Base-by-base conservation (phyloP, 345 rosid species). In the Acer saccharum region DNA sequence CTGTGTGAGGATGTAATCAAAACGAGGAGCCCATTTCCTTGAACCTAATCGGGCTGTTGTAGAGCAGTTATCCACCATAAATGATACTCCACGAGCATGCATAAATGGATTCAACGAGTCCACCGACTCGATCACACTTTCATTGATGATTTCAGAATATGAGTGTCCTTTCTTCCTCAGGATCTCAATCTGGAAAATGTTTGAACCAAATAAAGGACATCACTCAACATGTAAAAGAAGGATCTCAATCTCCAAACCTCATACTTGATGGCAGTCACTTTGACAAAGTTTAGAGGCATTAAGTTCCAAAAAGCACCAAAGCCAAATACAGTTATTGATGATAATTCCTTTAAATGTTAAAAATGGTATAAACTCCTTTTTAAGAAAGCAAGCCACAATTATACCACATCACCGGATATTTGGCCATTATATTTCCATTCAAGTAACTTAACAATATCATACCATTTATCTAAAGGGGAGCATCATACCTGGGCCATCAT, bases 81-180 rank as follows among this genome's bases (percentile, higher is more conserved):
- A 95, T 1, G 97, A 93, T 72, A 95, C 93, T 76, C 99, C 98
- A 5, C 98, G 93, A 3, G 99, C 99, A 68, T 92, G 96, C 99
- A 95, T 95, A 66, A 95, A 95, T 1, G 99, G 99, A 77, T 95
- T 95, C 48, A 93, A 76, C 13, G 99, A 95, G 80, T 95, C 99
- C 20, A 95, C 99, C 0, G 97, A 86, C 80, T 95, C 99, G 2
- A 93, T 95, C 84, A 95, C 87, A 77, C 97, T 92, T 77, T 95
- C 98, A 35, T 93, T 95, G 70, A 95, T 93, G 84, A 95, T 95
- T 83, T 95, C 99, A 0, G 99, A 93, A 86, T 89, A 95, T 0
- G 94, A 95, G 84, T 93, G 98, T n/a, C 99, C 96, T 69, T 95
- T 92, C 93, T 95, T 93, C 84, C 96, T 92, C 94, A 92, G 85